These are phyloP conservation scores for Piper betle DNA, from an alignment of 164 flowering plant species.

Conservation along the genomic window DNA sequence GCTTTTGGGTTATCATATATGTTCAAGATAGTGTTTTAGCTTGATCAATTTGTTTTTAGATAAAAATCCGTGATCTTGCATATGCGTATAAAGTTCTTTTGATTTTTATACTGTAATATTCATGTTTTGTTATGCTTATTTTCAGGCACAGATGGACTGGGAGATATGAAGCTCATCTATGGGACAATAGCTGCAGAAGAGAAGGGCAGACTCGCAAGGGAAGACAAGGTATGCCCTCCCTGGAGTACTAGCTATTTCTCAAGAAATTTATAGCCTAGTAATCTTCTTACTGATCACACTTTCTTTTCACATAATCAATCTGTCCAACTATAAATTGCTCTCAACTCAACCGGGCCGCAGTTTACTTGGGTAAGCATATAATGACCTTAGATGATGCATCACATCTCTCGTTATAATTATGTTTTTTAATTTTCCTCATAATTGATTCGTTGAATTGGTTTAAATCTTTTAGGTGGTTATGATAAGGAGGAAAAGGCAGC, in stretches of 20 bases:
- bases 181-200: constrained; percentile 96
- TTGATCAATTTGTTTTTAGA: background rate
- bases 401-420: background rate
- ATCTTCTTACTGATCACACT: background rate
- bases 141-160: constrained; percentile 96
- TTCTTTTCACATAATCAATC: constrained; percentile 8
- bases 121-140: background rate
- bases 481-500: constrained; percentile 98
- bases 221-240: constrained; percentile 55
- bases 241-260: background rate
- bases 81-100: background rate
- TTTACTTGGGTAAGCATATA: constrained; percentile 65
- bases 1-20: background rate
- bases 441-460: background rate
- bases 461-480: constrained; percentile 54
- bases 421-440: background rate
- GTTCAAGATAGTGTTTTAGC: too few relatives aligned
- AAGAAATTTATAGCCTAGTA: background rate
- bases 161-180: constrained; percentile 92
- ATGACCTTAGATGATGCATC: background rate
- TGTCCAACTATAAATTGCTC: constrained; percentile 12
- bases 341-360: constrained; percentile 29
- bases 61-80: background rate
- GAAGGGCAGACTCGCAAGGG: constrained; percentile 97
- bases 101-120: background rate